Conservation (phyloP, 1,284 basidiomycete species). For the Ustilago sp. region DNA sequence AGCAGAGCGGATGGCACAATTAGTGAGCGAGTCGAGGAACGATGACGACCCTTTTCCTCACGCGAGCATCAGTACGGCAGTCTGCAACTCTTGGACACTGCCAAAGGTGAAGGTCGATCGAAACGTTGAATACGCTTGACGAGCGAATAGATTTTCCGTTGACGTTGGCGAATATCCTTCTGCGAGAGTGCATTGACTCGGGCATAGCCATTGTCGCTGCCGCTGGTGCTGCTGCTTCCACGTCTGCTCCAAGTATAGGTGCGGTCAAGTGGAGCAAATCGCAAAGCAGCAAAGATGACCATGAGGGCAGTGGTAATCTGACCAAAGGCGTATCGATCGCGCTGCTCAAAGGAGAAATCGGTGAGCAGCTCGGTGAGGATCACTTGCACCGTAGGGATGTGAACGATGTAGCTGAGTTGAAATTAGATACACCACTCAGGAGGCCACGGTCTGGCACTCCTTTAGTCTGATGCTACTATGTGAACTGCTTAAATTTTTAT, state of each 20-base stretch:
- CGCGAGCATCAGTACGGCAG: constrained; percentile 32
- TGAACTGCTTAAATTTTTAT: too few species aligned
- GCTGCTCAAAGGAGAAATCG: constrained; percentile 30
- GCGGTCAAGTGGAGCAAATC: constrained; percentile 33
- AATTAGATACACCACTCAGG: too few species aligned
- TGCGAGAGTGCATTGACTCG: constrained; percentile 26
- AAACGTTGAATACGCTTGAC: constrained; percentile 42
- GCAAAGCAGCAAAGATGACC: constrained; percentile 37
- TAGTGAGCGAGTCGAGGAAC: constrained; percentile 32
- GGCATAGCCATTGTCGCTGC: neutral
- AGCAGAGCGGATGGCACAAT: constrained; percentile 40
- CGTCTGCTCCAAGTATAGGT: constrained; percentile 19
- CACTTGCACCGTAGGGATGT: constrained; percentile 27
- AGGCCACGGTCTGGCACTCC: too few species aligned
- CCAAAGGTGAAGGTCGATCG: constrained; percentile 29
- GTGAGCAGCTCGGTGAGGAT: constrained; percentile 32
- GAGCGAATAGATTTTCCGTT: constrained; percentile 28
- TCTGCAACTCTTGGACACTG: constrained; percentile 34
- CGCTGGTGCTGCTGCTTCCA: constrained; percentile 2
- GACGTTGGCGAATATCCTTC: constrained; percentile 33
- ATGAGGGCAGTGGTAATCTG: constrained; percentile 36
- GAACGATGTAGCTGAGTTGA: constrained; percentile 23
- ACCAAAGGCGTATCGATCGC: constrained; percentile 30
- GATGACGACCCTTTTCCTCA: constrained; percentile 31
- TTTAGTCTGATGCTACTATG: too few species aligned